A percentile compares a stretch with the other conserved stretches of the same genome.
These are phyloP conservation scores for Sclerotinia subarctica DNA, from an alignment of 2,329 filamentous ascomycete species.

Conservation along the genomic window DNA sequence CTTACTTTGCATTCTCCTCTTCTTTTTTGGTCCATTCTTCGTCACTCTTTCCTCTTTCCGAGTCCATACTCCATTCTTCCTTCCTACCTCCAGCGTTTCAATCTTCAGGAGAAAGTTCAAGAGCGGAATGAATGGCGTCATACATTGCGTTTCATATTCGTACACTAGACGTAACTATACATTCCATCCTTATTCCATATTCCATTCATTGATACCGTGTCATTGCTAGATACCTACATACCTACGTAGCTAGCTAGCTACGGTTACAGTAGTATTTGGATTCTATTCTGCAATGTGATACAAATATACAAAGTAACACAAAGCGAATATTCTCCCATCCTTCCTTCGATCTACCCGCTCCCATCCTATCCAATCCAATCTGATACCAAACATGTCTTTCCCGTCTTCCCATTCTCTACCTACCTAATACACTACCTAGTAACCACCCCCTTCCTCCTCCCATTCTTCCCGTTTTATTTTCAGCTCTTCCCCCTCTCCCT, in stretches of 20 bases:
- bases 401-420: not conserved
- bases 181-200: not conserved
- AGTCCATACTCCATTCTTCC: too few species aligned
- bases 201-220: not conserved
- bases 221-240: too few species aligned
- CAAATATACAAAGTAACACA: not conserved
- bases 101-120: too few species aligned
- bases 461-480: too few species aligned
- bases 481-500: not conserved
- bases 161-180: too few species aligned
- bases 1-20: too few species aligned
- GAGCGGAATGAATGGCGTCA: not conserved
- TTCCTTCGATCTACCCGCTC: not conserved
- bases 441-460: not conserved
- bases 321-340: not conserved
- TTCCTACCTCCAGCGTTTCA: not conserved
- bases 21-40: not conserved
- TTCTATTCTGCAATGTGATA: too few species aligned
- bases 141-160: not conserved
- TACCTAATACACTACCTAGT: too few species aligned
- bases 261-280: not conserved
- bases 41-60: too few species aligned
- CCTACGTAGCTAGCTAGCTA: not conserved
- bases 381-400: not conserved
- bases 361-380: not conserved